Evolutionary conservation across 2,329 filamentous ascomycete species (phyloP).

Genomic region (Beauveria pseudobassiana): DNA sequence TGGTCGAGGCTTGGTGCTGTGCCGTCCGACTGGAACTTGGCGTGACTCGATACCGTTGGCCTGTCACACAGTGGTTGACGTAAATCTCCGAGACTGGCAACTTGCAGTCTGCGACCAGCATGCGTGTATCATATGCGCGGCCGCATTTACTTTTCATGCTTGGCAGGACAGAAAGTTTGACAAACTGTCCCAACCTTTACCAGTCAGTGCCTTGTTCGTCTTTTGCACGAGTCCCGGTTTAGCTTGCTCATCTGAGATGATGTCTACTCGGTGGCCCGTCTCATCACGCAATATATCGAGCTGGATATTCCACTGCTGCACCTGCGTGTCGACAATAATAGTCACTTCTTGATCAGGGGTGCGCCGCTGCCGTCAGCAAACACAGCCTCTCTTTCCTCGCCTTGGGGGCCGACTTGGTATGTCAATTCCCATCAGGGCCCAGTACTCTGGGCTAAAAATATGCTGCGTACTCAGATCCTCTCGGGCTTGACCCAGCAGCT

Average conservation of each 20-base stretch:
- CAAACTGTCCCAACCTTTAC: constrained; percentile 17
- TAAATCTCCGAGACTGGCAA: no score
- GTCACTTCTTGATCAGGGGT: constrained; percentile 59
- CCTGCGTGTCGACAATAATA: constrained; percentile 23
- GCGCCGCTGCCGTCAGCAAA: constrained; percentile 55
- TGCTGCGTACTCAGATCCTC: constrained; percentile 52
- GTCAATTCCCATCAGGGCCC: constrained; percentile 64
- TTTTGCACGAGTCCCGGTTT: constrained; percentile 17
- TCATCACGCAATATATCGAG: constrained; percentile 27
- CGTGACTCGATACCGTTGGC: no score
- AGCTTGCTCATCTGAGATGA: constrained; percentile 21
- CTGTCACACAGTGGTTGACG: no score
- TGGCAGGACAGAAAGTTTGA: not conserved
- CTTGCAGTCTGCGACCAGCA: no score
- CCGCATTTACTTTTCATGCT: not conserved
- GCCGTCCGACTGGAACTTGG: no score
- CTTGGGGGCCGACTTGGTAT: constrained; percentile 42
- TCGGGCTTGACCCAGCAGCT: constrained; percentile 42
- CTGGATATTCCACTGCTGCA: constrained; percentile 28
- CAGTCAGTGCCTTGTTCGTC: constrained; percentile 29
- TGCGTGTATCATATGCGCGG: no score
- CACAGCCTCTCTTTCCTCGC: constrained; percentile 36
- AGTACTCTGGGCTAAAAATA: constrained; percentile 60
- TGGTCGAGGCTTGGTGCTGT: no score
- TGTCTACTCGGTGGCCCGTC: constrained; percentile 21